Conservation (phyloP, 202 grass and related monocot genomes). For the Panicum hallii region DNA sequence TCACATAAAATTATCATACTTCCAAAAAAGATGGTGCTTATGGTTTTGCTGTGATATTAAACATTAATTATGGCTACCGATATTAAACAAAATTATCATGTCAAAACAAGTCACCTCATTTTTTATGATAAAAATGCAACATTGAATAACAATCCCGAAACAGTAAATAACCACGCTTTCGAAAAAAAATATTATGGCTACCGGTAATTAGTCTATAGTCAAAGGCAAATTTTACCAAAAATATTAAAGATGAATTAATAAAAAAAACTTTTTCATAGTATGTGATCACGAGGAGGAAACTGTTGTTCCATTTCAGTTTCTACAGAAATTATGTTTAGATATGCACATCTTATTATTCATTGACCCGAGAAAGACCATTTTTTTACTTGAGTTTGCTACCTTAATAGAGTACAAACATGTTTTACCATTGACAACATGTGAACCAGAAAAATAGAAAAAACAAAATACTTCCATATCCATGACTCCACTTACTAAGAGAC, state of each 20-base stretch:
- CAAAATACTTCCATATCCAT: not conserved
- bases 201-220: not conserved
- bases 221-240: not conserved
- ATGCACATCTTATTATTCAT: not conserved
- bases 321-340: not conserved
- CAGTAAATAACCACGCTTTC: too few relatives aligned
- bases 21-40: not conserved
- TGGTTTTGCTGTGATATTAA: not conserved
- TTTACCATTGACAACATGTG: not conserved
- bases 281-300: not conserved
- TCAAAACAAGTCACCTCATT: not conserved
- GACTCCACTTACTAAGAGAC: not conserved
- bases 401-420: not conserved
- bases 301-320: not conserved
- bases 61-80: not conserved
- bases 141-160: not conserved
- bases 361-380: not conserved
- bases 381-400: not conserved
- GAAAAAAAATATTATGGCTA: too few relatives aligned
- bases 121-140: not conserved
- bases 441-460: slow-evolving; percentile 19
- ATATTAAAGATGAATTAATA: not conserved
- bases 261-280: not conserved
- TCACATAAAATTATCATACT: not conserved
- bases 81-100: not conserved